These are phyloP conservation scores for Fraxinus ornus DNA, from an alignment of 305 asterid species.

Conservation along the genomic window DNA sequence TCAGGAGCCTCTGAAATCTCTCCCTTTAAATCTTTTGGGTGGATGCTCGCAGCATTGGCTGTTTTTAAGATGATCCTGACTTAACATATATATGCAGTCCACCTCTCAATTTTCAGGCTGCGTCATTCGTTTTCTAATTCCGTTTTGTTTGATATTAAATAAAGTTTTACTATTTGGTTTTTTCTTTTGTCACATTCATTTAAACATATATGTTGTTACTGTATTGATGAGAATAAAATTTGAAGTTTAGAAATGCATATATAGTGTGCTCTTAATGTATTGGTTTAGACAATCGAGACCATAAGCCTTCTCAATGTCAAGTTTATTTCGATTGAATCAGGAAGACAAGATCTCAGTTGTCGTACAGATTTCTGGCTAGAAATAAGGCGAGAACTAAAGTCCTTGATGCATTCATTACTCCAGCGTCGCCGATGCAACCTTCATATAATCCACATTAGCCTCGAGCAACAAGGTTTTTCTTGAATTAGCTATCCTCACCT, in stretches of 20 bases:
- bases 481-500: neutral
- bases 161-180: neutral
- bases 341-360: neutral
- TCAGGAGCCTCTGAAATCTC: neutral
- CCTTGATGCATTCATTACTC: neutral
- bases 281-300: neutral
- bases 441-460: no score
- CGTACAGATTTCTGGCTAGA: no score
- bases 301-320: neutral
- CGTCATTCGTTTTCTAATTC: neutral
- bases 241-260: neutral
- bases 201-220: neutral
- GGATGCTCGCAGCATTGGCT: constrained; percentile 13
- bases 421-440: neutral
- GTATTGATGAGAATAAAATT: neutral
- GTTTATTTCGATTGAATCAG: neutral
- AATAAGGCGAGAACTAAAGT: neutral
- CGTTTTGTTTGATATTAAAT: neutral
- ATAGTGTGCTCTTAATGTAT: neutral
- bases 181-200: neutral
- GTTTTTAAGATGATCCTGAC: constrained; percentile 10
- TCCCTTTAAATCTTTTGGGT: neutral
- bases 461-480: neutral
- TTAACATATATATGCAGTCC: neutral
- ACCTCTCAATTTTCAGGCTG: neutral